A percentile compares a stretch with the other conserved stretches of the same genome.
These are phyloP conservation scores for Kwoniella shandongensis DNA, from an alignment of 768 basidiomycete genomes.

Conservation along the genomic window DNA sequence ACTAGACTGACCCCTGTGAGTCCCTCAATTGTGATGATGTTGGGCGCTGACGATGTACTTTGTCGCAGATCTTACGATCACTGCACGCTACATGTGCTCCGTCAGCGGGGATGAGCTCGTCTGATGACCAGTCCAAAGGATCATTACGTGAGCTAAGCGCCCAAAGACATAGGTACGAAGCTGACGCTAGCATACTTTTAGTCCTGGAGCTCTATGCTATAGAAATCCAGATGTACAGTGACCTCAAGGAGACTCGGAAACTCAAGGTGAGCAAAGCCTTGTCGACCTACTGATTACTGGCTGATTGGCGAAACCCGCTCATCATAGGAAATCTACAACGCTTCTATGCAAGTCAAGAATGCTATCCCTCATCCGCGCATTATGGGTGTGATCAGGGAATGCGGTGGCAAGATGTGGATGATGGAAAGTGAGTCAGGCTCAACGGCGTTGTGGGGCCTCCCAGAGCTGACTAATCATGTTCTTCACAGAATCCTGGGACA, in stretches of 20 bases:
- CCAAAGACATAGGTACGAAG: neutral
- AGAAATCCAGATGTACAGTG: conserved; percentile 99
- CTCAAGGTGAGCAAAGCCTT: conserved; percentile 65
- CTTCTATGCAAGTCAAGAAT: conserved; percentile 84
- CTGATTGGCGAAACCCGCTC: conserved; percentile 3
- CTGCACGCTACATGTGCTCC: conserved; percentile 51
- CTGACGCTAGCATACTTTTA: conserved; percentile 14
- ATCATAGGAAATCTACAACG: conserved; percentile 95
- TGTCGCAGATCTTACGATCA: conserved; percentile 43
- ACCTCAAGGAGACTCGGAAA: conserved; percentile 92
- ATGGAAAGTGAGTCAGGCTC: conserved; percentile 71
- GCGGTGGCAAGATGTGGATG: conserved; percentile 99
- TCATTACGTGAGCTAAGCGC: conserved; percentile 62
- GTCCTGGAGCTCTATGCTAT: conserved; percentile 94
- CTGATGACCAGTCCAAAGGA: conserved; percentile 74
- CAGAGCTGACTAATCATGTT: conserved; percentile 4
- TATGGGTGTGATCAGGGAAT: conserved; percentile 98
- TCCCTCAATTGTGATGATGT: neutral
- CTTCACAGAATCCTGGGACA: conserved; percentile 83
- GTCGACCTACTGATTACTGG: neutral
- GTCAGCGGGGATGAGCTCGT: conserved; percentile 40
- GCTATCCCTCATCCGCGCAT: conserved; percentile 98
- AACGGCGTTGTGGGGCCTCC: too few relatives aligned
- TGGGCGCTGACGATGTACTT: too few relatives aligned
- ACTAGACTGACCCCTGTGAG: conserved; percentile 73